Base-by-base conservation (phyloP, 108 stramenopile genomes). In the Aureococcus anophagefferens region DNA sequence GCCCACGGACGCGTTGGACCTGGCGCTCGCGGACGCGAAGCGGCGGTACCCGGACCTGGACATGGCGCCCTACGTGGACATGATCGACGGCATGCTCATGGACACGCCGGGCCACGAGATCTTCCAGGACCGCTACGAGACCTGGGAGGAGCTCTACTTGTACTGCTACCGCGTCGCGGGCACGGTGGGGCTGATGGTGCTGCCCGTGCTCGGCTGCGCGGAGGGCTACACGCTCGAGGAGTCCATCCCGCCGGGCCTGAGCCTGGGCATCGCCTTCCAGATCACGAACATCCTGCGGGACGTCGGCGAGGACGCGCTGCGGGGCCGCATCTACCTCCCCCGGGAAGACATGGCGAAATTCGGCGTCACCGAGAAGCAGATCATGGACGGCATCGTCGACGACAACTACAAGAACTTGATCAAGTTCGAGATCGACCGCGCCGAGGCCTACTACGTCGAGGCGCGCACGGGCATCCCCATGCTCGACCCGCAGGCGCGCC, bases 161-260 rank as follows among this genome's bases (percentile, higher is more conserved):
- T 97, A 97, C 82, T 97, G 96, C 79, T 97, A 97, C 78, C 84
- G 96, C 66, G 96, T 97, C 11, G 96, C 96, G 28, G 96, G 96
- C 63, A 97, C 96, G 29, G 96, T 95, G 35, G 96, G 96, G 28
- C 79, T 95, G 67, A 97, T 97, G 96, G 90, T 87, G 67, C 88
- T 95, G 75, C 96, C 96, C 0, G 83, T 97, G 35, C 89, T 97
- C 76, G 94, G 94, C 45, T 89, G 87, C 63, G 90, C 92, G 28
- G 71, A 80, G 45, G 93, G 90, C 36, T 87, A 79, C 71, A 84
- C 85, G 4, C 83, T 88, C 73, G 87, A 91, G 73, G 81, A 88
- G 33, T 93, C 94, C 51, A 90, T 86, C 5, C 90, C 93, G 72
- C 96, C 94, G 5, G 94, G 94, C 15, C 86, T 97, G 29, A 89